phyloP scores from a whole-genome alignment of 306 rosid genomes.

The peach (Prunus persica) region DNA sequence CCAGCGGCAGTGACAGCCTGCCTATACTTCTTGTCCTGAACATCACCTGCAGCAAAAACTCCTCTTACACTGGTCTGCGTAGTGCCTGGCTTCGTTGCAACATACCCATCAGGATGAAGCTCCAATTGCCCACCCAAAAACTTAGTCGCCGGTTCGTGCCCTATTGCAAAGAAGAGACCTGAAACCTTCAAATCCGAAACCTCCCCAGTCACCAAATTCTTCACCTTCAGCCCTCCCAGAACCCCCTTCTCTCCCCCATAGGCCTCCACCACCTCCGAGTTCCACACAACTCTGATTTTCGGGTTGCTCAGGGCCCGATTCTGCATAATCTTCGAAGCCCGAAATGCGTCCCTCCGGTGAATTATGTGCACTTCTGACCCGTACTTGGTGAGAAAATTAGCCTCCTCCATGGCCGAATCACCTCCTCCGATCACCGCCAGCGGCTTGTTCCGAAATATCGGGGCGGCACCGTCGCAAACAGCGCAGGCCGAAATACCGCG shows the following conservation, averaged over 20 bases:
- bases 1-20: slow-evolving; percentile 95
- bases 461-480: slow-evolving; percentile 88
- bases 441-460: slow-evolving; percentile 62
- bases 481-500: slow-evolving; percentile 84
- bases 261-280: slow-evolving; percentile 65
- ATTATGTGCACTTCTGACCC: slow-evolving; percentile 71
- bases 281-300: slow-evolving; percentile 66
- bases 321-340: slow-evolving; percentile 92
- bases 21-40: slow-evolving; percentile 94
- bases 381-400: slow-evolving; percentile 72
- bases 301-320: slow-evolving; percentile 54
- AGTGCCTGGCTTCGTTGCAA: slow-evolving; percentile 61
- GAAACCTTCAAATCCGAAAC: slow-evolving; percentile 64
- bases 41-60: slow-evolving; percentile 92
- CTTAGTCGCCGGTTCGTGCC: slow-evolving; percentile 85
- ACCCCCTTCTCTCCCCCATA: slow-evolving; percentile 39
- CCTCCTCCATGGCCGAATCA: slow-evolving; percentile 91
- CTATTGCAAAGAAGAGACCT: slow-evolving; percentile 81
- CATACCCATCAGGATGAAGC: slow-evolving; percentile 64
- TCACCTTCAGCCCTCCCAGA: slow-evolving; percentile 71
- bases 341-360: slow-evolving; percentile 63
- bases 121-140: slow-evolving; percentile 70
- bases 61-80: slow-evolving; percentile 66
- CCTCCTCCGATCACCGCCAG: slow-evolving; percentile 85
- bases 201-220: slow-evolving; percentile 48